Evolutionary conservation across 176 grass and related monocot species (phyloP), one percentile per base, ranked within the genome.

Genomic region (Phoenix dactylifera): DNA sequence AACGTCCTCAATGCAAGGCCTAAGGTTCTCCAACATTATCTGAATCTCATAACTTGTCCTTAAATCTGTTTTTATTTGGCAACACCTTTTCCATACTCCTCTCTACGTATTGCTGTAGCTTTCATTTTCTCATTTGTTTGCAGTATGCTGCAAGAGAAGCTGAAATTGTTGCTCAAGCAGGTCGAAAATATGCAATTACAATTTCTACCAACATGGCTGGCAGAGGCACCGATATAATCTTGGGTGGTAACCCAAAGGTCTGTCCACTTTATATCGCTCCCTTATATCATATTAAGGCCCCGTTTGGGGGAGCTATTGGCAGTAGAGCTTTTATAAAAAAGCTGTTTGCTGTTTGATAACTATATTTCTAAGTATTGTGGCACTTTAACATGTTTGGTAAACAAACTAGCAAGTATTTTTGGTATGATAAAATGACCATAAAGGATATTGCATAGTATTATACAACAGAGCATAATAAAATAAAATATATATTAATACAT

Each of bases 181-280:
- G 92, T 75, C 77, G 86, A 55, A 90, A 96, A 67, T 73, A 96
- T 72, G 86, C 92, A 68, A 96, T 96, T 77, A 96, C 92, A 55
- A 96, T 96, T 74, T 87, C 92, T 69, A 96, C 92, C 49, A 96
- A 96, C 71, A 96, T 96, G 92, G 92, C 92, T 52, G 92, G 92
- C 30, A 87, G 92, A 77, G 92, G 92, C 54, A 96, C 87, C 72
- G 92, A 96, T 74, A 96, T 96, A 66, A 96, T 96, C 68, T 77
- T 96, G 61, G 92, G 92, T 82, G 92, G 92, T 73, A 96, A 96
- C 39, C 83, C 86, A 54, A 96, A 88, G 79, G 92, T 95, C 69
- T 66, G 32, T 71, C 58, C 67, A 65, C 70, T 52, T 26, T 59
- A 15, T 16, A 26, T 28, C 5, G 15, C 16, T 26, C 17, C 52